phyloP scores from a whole-genome alignment of 768 basidiomycete genomes.

The Russula emetica region DNA sequence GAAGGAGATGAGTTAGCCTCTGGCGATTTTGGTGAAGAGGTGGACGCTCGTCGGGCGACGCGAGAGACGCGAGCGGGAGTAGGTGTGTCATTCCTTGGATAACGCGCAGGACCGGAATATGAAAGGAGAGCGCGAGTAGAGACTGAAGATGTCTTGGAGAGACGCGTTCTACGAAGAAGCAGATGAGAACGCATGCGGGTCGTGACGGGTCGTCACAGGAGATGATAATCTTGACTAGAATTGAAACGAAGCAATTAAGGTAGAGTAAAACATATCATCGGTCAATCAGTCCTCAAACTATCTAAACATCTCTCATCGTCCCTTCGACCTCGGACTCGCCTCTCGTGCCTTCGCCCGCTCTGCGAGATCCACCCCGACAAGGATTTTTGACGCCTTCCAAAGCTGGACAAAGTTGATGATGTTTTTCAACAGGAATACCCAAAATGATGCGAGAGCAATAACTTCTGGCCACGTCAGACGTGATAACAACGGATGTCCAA shows the following conservation, averaged over 20 bases:
- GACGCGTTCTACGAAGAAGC: slow-evolving; percentile 36
- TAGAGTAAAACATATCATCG: slow-evolving; percentile 11
- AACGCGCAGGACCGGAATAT: slow-evolving; percentile 32
- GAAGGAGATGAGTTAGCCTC: slow-evolving; percentile 24
- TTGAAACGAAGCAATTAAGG: slow-evolving; percentile 5
- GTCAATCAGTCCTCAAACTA: background rate
- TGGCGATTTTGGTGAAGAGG: slow-evolving; percentile 34
- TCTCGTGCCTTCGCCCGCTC: slow-evolving; percentile 68
- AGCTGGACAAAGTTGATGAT: slow-evolving; percentile 93
- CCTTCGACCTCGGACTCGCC: slow-evolving; percentile 31
- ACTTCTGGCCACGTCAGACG: slow-evolving; percentile 71
- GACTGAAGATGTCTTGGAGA: slow-evolving; percentile 31
- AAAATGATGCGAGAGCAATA: slow-evolving; percentile 57
- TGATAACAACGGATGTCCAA: slow-evolving; percentile 33
- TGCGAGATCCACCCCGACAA: slow-evolving; percentile 89
- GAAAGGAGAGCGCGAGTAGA: slow-evolving; percentile 33
- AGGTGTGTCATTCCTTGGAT: slow-evolving; percentile 34
- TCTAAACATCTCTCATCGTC: slow-evolving; percentile 14
- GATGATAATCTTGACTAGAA: background rate
- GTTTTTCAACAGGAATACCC: slow-evolving; percentile 78
- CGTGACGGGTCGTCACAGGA: background rate
- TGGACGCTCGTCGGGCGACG: slow-evolving; percentile 33
- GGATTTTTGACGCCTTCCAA: slow-evolving; percentile 95
- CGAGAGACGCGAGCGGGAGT: slow-evolving; percentile 28
- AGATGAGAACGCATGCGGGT: slow-evolving; percentile 39